These are phyloP conservation scores for Nectriaceae sp. DNA, from an alignment of 2,329 filamentous ascomycete species.

Conservation along the genomic window DNA sequence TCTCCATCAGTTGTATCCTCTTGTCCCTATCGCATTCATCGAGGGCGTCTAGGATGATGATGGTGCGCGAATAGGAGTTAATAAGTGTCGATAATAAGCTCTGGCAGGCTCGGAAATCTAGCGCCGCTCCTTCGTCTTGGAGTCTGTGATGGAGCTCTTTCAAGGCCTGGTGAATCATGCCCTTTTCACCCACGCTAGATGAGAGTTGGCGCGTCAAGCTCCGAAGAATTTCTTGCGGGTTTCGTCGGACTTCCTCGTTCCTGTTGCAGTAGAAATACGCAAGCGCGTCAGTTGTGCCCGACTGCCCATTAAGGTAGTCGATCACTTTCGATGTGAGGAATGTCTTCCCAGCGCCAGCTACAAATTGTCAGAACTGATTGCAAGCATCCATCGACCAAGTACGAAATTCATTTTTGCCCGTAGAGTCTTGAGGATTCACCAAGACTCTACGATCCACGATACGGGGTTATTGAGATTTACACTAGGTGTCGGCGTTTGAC, in stretches of 20 bases:
- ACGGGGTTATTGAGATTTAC: too few relatives aligned
- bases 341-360: constrained; percentile 12
- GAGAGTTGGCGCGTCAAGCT: constrained; percentile 6
- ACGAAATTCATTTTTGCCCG: too few relatives aligned
- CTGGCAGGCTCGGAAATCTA: not conserved
- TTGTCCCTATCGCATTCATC: constrained; percentile 6
- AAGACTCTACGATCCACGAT: too few relatives aligned
- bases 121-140: not conserved
- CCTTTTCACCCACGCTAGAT: not conserved
- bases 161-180: constrained; percentile 1
- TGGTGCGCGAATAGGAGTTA: constrained; percentile 1
- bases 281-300: not conserved
- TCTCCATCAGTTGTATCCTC: constrained; percentile 2
- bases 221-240: not conserved
- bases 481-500: too few relatives aligned
- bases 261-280: constrained; percentile 14
- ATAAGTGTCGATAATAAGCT: not conserved
- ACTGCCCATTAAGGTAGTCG: constrained; percentile 1
- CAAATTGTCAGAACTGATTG: not conserved
- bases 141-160: not conserved
- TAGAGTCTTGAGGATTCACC: too few relatives aligned
- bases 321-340: constrained; percentile 7
- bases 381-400: not conserved
- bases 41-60: constrained; percentile 9
- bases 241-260: constrained; percentile 1